Percentiles rank a stretch among this genome's conserved stretches.
These are phyloP conservation scores for Arthroderma sp. DNA, from an alignment of 2,329 filamentous ascomycete genomes.

Conservation along the genomic window DNA sequence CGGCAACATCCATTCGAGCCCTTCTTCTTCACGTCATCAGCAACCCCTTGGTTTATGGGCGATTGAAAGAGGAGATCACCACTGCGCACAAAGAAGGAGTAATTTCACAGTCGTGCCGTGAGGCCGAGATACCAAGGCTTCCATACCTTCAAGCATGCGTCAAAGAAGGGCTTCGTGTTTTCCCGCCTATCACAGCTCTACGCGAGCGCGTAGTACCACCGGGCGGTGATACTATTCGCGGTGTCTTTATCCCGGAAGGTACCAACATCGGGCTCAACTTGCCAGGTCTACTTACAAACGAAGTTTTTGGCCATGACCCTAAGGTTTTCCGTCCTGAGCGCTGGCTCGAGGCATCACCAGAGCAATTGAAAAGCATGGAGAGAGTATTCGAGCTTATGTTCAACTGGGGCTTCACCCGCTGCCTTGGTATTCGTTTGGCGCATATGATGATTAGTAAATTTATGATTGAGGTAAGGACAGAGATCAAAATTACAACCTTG, in stretches of 20 bases:
- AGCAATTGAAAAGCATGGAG: conserved; percentile 1
- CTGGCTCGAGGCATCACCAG: conserved; percentile 25
- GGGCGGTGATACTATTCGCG: conserved; percentile 27
- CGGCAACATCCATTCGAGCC: neutral
- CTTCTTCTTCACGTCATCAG: neutral
- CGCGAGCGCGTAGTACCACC: conserved; percentile 25
- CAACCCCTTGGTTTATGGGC: neutral
- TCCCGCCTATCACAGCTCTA: conserved; percentile 27
- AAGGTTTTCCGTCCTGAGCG: conserved; percentile 37
- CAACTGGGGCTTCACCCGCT: conserved; percentile 1
- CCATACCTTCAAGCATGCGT: conserved; percentile 18
- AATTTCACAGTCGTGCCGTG: neutral
- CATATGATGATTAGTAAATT: too few species aligned
- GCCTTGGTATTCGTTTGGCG: neutral
- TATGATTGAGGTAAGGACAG: too few species aligned
- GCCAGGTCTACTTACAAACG: conserved; percentile 28
- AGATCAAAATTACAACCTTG: too few species aligned
- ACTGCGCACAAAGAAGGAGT: neutral
- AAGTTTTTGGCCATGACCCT: conserved; percentile 20
- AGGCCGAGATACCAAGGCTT: conserved; percentile 5
- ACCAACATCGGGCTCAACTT: conserved; percentile 34
- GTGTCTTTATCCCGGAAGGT: conserved; percentile 34
- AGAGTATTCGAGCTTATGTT: conserved; percentile 3
- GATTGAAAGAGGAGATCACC: neutral
- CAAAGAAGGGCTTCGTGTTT: conserved; percentile 16